Conservation (phyloP, 352 stramenopile genomes). For the Globisporangium mamillatum region DNA sequence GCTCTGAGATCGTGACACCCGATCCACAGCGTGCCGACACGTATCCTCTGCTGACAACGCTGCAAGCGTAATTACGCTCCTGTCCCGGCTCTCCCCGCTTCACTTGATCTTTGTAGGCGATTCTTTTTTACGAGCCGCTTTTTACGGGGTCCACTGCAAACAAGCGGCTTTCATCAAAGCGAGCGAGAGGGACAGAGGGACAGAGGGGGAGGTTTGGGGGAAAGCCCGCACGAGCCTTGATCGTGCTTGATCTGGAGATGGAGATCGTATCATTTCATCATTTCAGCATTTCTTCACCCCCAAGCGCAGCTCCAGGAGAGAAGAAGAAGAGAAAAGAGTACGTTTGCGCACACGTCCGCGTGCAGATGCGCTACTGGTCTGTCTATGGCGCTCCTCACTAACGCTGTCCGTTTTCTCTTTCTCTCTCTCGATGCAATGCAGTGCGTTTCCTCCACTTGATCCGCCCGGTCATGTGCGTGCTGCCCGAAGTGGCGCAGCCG, state of each 20-base stretch:
- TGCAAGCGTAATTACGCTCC: conserved; percentile 9
- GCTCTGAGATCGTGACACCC: conserved; percentile 1
- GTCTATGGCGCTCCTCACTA: not conserved
- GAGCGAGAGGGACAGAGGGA: not conserved
- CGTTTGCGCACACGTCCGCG: not conserved
- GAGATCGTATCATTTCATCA: conserved; percentile 19
- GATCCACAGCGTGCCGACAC: too few species aligned
- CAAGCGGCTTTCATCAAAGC: not conserved
- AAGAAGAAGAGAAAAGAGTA: conserved; percentile 24
- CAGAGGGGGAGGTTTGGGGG: conserved; percentile 7
- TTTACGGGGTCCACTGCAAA: conserved; percentile 12
- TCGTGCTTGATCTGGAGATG: not conserved
- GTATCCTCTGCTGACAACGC: conserved; percentile 1
- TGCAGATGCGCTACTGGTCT: not conserved
- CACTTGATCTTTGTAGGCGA: conserved; percentile 9
- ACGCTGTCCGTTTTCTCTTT: not conserved
- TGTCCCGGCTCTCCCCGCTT: not conserved
- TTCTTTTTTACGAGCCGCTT: conserved; percentile 12
- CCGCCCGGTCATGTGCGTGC: conserved; percentile 97
- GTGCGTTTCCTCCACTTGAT: conserved; percentile 99
- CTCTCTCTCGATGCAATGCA: conserved; percentile 11
- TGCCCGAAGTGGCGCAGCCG: conserved; percentile 96
- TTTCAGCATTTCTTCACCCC: conserved; percentile 9
- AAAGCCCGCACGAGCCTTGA: not conserved
- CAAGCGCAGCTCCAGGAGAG: not conserved